These are phyloP conservation scores for Agrostemma githago DNA, from an alignment of 148 eudicot genomes.

Conservation along the genomic window DNA sequence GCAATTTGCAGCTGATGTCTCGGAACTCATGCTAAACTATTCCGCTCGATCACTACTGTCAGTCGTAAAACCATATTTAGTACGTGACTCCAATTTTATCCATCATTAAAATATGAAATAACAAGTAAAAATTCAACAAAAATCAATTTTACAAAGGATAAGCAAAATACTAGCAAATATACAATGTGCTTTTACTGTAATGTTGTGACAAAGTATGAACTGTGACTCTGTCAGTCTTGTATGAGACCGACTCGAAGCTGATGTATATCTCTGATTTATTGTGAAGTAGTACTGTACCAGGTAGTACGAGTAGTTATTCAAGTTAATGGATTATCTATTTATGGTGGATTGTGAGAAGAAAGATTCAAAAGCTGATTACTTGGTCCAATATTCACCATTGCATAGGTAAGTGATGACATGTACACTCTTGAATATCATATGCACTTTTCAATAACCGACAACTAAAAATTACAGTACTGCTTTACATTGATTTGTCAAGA, in stretches of 20 bases:
- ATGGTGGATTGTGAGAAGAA: neutral
- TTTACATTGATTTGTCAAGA: too few species aligned
- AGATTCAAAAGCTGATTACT: neutral
- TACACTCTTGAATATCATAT: neutral
- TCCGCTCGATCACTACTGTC: constrained; percentile 11
- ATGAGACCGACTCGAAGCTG: too few species aligned
- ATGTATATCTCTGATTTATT: too few species aligned
- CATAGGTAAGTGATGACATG: neutral
- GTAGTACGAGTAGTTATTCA: too few species aligned
- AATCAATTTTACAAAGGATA: too few species aligned
- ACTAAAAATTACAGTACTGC: too few species aligned
- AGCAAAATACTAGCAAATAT: too few species aligned
- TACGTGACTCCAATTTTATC: neutral
- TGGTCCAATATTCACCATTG: neutral
- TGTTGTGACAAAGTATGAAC: too few species aligned
- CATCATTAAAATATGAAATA: neutral
- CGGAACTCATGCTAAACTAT: constrained; percentile 28
- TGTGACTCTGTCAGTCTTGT: too few species aligned
- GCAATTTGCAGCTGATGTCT: constrained; percentile 40
- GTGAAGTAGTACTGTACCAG: too few species aligned
- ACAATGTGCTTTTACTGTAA: too few species aligned
- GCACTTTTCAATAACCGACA: too few species aligned
- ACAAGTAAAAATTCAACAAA: neutral
- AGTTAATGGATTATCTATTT: neutral
- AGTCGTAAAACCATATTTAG: neutral